These are phyloP conservation scores for Farysia itapuensis DNA, from an alignment of 1,284 basidiomycete genomes.

Conservation along the genomic window DNA sequence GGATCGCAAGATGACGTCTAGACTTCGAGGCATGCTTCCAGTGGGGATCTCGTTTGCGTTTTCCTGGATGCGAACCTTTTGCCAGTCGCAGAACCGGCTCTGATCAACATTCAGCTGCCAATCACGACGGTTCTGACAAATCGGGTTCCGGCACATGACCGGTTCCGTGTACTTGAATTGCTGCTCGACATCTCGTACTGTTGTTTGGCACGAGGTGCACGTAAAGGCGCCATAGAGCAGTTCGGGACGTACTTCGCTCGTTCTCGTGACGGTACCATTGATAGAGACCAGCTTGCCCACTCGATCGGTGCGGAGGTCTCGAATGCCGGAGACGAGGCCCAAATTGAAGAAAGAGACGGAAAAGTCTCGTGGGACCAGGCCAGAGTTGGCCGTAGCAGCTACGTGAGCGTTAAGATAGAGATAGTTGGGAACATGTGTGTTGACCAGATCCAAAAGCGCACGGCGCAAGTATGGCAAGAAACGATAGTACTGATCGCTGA, in stretches of 20 bases:
- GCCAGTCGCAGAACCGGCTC: conserved; percentile 98
- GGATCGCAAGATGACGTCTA: conserved; percentile 92
- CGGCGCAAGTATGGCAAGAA: conserved; percentile 92
- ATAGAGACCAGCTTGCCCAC: conserved; percentile 54
- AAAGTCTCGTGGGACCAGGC: conserved; percentile 88
- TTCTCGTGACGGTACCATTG: conserved; percentile 75
- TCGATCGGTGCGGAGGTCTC: conserved; percentile 70
- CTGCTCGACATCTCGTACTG: conserved; percentile 94
- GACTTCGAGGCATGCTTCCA: conserved; percentile 73
- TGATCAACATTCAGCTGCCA: conserved; percentile 97
- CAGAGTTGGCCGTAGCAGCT: conserved; percentile 68
- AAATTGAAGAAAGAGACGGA: conserved; percentile 93
- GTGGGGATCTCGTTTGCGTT: conserved; percentile 99
- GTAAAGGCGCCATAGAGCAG: conserved; percentile 89
- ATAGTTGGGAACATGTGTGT: conserved; percentile 85
- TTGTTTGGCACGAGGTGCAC: conserved; percentile 82
- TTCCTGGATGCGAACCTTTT: conserved; percentile 98
- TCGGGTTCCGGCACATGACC: conserved; percentile 85
- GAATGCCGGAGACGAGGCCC: conserved; percentile 89
- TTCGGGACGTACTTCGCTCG: conserved; percentile 95
- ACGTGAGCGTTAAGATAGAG: conserved; percentile 77
- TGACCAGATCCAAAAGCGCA: conserved; percentile 84
- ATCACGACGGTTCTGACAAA: conserved; percentile 82
- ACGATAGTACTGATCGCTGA: conserved; percentile 82
- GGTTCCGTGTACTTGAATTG: conserved; percentile 99